Conservation (phyloP, 2,329 filamentous ascomycete species). For the Ceratocystis albifundus region DNA sequence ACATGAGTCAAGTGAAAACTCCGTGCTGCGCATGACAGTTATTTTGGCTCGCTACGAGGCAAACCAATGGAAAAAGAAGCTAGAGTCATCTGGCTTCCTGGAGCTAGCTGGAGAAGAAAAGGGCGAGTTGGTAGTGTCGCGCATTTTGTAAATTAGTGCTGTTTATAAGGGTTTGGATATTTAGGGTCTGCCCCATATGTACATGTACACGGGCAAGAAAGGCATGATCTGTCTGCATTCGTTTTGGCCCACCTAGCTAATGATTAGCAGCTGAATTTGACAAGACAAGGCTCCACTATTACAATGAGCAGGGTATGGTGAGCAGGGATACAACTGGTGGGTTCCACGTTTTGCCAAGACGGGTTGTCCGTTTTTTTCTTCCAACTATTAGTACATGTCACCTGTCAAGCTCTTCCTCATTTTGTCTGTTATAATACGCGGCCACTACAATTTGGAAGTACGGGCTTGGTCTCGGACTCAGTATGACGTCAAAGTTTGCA, state of each 20-base stretch:
- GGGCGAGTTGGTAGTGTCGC: constrained; percentile 43
- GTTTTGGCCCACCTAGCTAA: background rate
- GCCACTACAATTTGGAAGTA: background rate
- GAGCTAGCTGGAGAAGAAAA: constrained; percentile 37
- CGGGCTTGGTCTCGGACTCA: background rate
- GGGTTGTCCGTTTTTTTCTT: constrained; percentile 8
- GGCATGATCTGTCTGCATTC: background rate
- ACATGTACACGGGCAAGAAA: background rate
- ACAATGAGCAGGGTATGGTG: background rate
- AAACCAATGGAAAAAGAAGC: constrained; percentile 63
- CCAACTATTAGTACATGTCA: background rate
- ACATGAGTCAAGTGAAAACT: constrained; percentile 45
- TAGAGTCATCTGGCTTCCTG: constrained; percentile 47
- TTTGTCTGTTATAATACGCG: background rate
- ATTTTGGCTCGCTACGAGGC: constrained; percentile 64
- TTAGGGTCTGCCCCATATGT: background rate
- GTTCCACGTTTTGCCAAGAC: constrained; percentile 11
- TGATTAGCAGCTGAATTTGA: background rate
- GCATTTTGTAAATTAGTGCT: constrained; percentile 33
- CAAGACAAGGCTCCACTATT: background rate
- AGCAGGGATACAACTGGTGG: background rate
- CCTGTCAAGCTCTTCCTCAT: constrained; percentile 1
- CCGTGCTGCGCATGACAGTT: constrained; percentile 58
- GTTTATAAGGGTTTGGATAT: background rate
- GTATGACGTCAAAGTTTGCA: background rate